Conservation (phyloP, 768 basidiomycete genomes). For the Daedalea quercina region DNA sequence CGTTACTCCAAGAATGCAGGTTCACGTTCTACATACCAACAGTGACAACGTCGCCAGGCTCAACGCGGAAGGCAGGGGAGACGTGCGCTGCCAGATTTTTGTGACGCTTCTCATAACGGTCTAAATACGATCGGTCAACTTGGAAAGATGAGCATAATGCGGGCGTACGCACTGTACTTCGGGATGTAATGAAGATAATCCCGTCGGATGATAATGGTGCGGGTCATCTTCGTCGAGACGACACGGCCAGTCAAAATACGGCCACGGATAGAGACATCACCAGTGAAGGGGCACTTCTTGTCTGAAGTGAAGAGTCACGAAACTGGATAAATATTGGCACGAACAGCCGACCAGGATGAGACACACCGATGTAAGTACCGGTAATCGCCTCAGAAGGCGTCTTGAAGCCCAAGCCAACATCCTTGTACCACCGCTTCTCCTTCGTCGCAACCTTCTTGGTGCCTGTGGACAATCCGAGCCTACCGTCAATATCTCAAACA, state of each 20-base stretch:
- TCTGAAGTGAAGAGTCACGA: constrained; percentile 39
- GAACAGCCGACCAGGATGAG: not conserved
- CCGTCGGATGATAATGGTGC: constrained; percentile 93
- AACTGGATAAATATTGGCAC: not conserved
- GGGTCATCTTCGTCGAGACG: constrained; percentile 98
- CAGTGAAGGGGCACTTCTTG: constrained; percentile 99
- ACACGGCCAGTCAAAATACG: constrained; percentile 98
- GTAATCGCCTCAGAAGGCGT: constrained; percentile 93
- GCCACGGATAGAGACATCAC: constrained; percentile 95
- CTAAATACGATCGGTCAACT: constrained; percentile 30
- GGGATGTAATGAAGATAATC: constrained; percentile 96
- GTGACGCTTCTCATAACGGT: constrained; percentile 98
- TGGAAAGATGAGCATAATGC: not conserved
- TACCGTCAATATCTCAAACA: not conserved
- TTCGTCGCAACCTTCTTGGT: constrained; percentile 90
- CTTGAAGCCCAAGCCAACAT: constrained; percentile 95
- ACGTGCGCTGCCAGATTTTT: constrained; percentile 97
- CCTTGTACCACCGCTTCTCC: constrained; percentile 99
- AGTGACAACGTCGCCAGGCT: constrained; percentile 88
- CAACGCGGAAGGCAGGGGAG: constrained; percentile 98
- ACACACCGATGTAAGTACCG: constrained; percentile 92
- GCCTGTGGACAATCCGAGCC: constrained; percentile 33
- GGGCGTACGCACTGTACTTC: constrained; percentile 80
- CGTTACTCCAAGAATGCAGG: not conserved
- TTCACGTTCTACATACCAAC: constrained; percentile 59